Conservation (phyloP, 768 basidiomycete genomes). For the Nidularia sp. region DNA sequence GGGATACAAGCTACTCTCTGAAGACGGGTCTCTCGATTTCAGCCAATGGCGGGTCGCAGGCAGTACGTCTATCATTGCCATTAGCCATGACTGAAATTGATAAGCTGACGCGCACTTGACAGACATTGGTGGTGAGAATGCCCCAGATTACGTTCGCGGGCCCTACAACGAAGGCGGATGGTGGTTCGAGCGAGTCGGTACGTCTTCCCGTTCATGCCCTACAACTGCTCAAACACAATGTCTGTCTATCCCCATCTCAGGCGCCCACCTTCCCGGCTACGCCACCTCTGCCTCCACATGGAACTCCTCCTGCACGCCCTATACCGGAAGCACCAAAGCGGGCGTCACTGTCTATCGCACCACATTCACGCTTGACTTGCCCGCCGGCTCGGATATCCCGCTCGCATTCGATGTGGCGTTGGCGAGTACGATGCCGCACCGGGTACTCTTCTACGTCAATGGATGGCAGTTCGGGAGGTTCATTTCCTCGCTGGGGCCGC, state of each 20-base stretch:
- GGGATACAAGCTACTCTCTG: conserved; percentile 48
- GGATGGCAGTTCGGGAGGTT: conserved; percentile 70
- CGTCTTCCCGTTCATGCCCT: conserved; percentile 2
- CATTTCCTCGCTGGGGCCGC: conserved; percentile 35
- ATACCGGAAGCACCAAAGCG: conserved; percentile 38
- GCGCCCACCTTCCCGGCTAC: conserved; percentile 59
- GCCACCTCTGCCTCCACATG: conserved; percentile 46
- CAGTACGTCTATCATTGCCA: conserved; percentile 17
- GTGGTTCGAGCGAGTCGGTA: conserved; percentile 48
- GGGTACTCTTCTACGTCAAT: conserved; percentile 65
- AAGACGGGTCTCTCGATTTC: conserved; percentile 20
- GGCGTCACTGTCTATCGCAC: conserved; percentile 67
- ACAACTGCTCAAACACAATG: background rate
- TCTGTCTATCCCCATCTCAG: conserved; percentile 10
- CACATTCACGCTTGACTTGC: conserved; percentile 50
- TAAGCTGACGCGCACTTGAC: background rate
- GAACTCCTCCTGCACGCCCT: conserved; percentile 37
- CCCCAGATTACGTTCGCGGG: conserved; percentile 55
- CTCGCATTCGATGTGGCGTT: conserved; percentile 59
- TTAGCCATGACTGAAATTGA: background rate
- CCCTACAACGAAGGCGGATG: conserved; percentile 58
- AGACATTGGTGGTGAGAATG: conserved; percentile 35
- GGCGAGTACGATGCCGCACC: conserved; percentile 43
- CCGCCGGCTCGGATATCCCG: conserved; percentile 45
- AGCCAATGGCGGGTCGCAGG: conserved; percentile 35